Percentiles rank a stretch among this genome's conserved stretches.
phyloP scores from a whole-genome alignment of 2,329 filamentous ascomycete species.

The Mycocentrospora acerina region DNA sequence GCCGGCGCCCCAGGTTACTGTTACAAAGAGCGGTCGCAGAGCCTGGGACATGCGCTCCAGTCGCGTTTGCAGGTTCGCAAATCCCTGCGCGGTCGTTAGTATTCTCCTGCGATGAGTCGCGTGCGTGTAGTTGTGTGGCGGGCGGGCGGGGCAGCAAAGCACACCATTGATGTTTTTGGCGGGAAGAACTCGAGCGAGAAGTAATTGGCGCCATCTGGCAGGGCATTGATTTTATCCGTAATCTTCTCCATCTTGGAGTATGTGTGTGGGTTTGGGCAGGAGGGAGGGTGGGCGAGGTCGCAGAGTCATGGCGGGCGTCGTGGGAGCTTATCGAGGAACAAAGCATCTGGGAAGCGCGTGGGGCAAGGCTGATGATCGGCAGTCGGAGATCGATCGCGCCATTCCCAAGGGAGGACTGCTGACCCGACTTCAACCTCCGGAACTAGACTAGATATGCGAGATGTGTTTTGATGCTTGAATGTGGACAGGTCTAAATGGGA shows the following conservation, averaged over 20 bases:
- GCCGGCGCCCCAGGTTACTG: conserved; percentile 96
- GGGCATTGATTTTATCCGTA: conserved; percentile 89
- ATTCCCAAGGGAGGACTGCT: too few relatives aligned
- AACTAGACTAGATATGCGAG: too few relatives aligned
- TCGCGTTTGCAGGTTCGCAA: conserved; percentile 88
- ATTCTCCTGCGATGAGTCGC: conserved; percentile 2
- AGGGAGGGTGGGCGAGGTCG: conserved; percentile 11
- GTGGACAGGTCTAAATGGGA: too few relatives aligned
- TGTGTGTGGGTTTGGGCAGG: background rate
- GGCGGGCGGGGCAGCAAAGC: conserved; percentile 41
- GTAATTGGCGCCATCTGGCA: conserved; percentile 79
- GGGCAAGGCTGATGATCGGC: too few relatives aligned
- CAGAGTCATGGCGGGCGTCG: conserved; percentile 33
- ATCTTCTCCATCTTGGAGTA: conserved; percentile 60
- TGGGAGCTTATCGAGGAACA: conserved; percentile 25
- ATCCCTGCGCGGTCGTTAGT: conserved; percentile 58
- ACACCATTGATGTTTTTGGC: conserved; percentile 86
- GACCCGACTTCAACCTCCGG: too few relatives aligned
- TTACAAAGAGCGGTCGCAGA: conserved; percentile 89
- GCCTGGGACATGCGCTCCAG: conserved; percentile 93
- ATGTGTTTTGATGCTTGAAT: background rate
- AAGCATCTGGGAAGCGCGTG: conserved; percentile 14
- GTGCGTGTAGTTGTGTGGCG: too few relatives aligned
- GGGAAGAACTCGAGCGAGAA: conserved; percentile 99
- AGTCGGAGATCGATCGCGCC: too few relatives aligned